Conservation (phyloP, 2,329 filamentous ascomycete species). For the Sclerotinia subarctica region DNA sequence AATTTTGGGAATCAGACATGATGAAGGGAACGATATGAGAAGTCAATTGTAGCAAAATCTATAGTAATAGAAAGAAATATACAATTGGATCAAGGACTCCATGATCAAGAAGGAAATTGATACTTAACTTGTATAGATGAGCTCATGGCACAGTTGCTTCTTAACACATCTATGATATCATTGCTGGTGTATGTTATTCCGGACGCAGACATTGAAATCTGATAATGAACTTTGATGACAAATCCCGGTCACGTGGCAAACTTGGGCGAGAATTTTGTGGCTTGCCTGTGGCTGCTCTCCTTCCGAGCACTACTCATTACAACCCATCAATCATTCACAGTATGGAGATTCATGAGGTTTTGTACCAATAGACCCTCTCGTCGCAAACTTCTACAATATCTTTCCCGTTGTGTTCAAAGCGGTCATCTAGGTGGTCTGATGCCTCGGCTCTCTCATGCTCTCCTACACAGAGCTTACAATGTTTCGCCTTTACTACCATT, state of each 20-base stretch:
- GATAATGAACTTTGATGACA: background rate
- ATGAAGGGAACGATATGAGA: conserved; percentile 2
- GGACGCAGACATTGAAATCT: background rate
- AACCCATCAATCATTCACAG: background rate
- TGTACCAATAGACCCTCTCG: background rate
- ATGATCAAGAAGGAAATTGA: background rate
- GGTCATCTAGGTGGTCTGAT: conserved; percentile 40
- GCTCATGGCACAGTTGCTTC: background rate
- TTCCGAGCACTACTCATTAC: background rate
- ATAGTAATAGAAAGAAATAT: background rate
- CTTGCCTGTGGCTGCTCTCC: conserved; percentile 2
- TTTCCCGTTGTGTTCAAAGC: no score
- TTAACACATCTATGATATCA: conserved; percentile 16
- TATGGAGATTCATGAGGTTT: background rate
- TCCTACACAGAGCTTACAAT: conserved; percentile 53
- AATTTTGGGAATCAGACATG: conserved; percentile 48
- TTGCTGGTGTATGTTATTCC: background rate
- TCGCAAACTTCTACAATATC: background rate
- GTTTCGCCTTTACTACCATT: conserved; percentile 55
- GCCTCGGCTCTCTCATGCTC: conserved; percentile 60
- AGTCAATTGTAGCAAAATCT: background rate
- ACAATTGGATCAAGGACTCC: background rate
- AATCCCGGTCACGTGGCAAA: background rate
- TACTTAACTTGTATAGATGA: conserved; percentile 1
- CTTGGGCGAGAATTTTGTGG: background rate